Evolutionary conservation across 768 basidiomycete genomes (phyloP).

Genomic region (Trametes elegans): DNA sequence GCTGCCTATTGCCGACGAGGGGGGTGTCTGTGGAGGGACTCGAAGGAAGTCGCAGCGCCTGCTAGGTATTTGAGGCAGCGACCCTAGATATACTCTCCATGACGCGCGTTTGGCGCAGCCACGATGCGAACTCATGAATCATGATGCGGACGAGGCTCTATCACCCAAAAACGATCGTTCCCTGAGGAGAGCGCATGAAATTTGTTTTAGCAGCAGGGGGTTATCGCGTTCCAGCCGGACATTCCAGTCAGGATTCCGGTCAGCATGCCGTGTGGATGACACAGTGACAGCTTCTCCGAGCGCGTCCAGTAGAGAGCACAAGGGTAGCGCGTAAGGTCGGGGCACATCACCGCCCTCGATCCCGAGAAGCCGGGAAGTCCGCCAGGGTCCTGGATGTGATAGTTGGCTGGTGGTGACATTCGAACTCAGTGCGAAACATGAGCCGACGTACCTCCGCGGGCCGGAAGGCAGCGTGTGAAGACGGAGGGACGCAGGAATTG

Average conservation of each 20-base stretch:
- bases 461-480: slow-evolving; percentile 3
- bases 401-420: neutral
- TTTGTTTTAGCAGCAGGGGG: slow-evolving; percentile 2
- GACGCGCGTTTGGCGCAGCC: neutral
- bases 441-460: slow-evolving; percentile 7
- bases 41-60: neutral
- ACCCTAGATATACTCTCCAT: neutral
- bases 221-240: neutral
- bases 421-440: neutral
- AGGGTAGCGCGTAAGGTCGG: neutral
- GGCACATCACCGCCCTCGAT: slow-evolving; percentile 7
- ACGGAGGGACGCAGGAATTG: neutral
- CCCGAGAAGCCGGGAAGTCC: slow-evolving; percentile 3
- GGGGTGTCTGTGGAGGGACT: neutral
- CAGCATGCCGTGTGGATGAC: slow-evolving; percentile 7
- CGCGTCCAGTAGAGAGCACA: slow-evolving; percentile 8
- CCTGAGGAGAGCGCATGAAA: neutral
- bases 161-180: neutral
- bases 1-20: neutral
- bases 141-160: neutral
- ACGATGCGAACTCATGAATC: neutral
- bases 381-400: neutral
- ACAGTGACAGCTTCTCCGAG: slow-evolving; percentile 8
- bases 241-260: too few species aligned
- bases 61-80: too few species aligned